phyloP scores from a whole-genome alignment of 495 filamentous ascomycete genomes.

The Cercophora scortea region DNA sequence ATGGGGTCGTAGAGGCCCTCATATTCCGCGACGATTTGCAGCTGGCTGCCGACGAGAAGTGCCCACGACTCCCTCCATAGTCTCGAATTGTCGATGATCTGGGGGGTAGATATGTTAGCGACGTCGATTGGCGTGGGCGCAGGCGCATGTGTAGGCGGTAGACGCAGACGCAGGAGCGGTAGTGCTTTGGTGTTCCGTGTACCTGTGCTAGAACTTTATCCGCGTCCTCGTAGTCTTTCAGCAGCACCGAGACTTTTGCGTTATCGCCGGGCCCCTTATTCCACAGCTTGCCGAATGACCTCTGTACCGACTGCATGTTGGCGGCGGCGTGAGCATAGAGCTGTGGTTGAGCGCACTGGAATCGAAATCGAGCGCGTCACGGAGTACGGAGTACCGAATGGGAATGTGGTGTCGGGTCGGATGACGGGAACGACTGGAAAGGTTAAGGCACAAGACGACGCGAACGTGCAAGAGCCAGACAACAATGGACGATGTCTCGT shows the following conservation, averaged over 20 bases:
- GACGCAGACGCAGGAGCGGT: neutral
- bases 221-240: constrained; percentile 79
- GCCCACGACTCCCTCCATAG: constrained; percentile 84
- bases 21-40: constrained; percentile 60
- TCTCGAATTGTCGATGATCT: constrained; percentile 78
- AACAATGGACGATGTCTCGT: no score
- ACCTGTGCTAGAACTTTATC: constrained; percentile 72
- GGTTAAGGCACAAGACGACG: no score
- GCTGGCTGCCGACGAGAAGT: constrained; percentile 63
- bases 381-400: neutral
- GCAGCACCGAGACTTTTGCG: constrained; percentile 64
- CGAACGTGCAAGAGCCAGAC: no score
- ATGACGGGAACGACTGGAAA: no score
- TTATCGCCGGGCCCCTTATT: constrained; percentile 65
- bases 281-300: constrained; percentile 66
- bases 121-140: neutral
- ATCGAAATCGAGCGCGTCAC: neutral
- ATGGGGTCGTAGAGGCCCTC: constrained; percentile 80
- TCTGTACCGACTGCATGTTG: constrained; percentile 73
- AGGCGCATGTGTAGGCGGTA: neutral
- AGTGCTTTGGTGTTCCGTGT: constrained; percentile 7
- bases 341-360: neutral
- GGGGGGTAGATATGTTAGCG: constrained; percentile 7
- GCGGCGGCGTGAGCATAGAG: neutral
- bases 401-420: no score